These are phyloP conservation scores for Alternaria burnsii DNA, from an alignment of 2,329 filamentous ascomycete species.

Conservation along the genomic window DNA sequence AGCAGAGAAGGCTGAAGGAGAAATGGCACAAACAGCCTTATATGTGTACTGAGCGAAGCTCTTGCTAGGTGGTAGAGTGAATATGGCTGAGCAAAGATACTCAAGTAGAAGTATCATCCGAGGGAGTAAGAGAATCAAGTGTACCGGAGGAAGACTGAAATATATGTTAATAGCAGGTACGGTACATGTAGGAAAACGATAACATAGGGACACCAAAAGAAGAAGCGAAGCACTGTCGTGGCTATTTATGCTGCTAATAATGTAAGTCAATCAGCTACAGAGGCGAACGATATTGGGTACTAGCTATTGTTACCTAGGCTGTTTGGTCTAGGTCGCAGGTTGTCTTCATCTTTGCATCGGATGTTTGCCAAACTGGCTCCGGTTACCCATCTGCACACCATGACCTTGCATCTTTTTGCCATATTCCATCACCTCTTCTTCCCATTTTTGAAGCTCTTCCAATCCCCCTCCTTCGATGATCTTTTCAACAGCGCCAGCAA, in stretches of 20 bases:
- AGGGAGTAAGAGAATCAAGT: not conserved
- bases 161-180: not conserved
- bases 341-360: conserved; percentile 12
- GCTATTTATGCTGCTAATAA: too few relatives aligned
- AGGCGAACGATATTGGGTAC: too few relatives aligned
- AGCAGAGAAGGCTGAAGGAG: too few relatives aligned
- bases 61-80: not conserved
- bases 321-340: not conserved
- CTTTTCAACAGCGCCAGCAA: conserved; percentile 38
- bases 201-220: not conserved
- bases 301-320: not conserved
- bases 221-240: not conserved
- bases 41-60: too few relatives aligned
- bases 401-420: conserved; percentile 20
- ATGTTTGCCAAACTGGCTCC: conserved; percentile 24
- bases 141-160: not conserved
- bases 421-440: conserved; percentile 28
- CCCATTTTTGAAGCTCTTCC: conserved; percentile 41
- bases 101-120: not conserved
- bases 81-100: not conserved
- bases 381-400: conserved; percentile 24
- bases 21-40: not conserved
- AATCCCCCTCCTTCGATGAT: conserved; percentile 48
- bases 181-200: too few relatives aligned
- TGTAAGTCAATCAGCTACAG: not conserved